These are phyloP conservation scores for Macadamia integrifolia DNA, from an alignment of 164 flowering plant species.

Conservation along the genomic window DNA sequence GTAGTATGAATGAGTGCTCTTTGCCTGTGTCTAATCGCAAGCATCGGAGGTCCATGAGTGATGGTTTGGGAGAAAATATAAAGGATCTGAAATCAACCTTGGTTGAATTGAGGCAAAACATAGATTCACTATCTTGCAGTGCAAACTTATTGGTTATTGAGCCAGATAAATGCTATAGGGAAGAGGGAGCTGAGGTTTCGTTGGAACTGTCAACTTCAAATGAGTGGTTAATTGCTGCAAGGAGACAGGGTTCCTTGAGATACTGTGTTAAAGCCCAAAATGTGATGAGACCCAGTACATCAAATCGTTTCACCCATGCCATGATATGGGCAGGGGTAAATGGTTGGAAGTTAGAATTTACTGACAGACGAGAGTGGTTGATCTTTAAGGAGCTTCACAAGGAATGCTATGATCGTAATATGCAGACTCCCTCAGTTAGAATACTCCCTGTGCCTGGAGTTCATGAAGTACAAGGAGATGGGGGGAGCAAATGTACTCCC, in stretches of 20 bases:
- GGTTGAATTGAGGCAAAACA: slow-evolving; percentile 20
- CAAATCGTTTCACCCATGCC: slow-evolving; percentile 62
- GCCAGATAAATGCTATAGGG: slow-evolving; percentile 61
- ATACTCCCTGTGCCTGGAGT: slow-evolving; percentile 85
- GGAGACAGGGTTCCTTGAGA: slow-evolving; percentile 38
- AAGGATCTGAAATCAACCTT: slow-evolving; percentile 25
- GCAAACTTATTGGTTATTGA: slow-evolving; percentile 59
- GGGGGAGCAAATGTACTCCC: slow-evolving; percentile 11
- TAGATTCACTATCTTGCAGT: slow-evolving; percentile 36
- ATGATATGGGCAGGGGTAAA: slow-evolving; percentile 54
- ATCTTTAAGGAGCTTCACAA: slow-evolving; percentile 69
- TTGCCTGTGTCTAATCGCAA: slow-evolving; percentile 14
- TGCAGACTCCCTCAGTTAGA: slow-evolving; percentile 29
- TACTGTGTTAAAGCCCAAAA: slow-evolving; percentile 44
- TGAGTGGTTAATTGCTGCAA: slow-evolving; percentile 56
- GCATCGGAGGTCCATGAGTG: slow-evolving; percentile 25
- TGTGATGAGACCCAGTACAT: slow-evolving; percentile 46
- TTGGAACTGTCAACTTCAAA: slow-evolving; percentile 44
- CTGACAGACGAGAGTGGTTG: slow-evolving; percentile 58
- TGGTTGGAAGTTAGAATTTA: slow-evolving; percentile 85
- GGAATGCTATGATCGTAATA: slow-evolving; percentile 62
- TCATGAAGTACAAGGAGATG: slow-evolving; percentile 39
- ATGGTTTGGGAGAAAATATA: slow-evolving; percentile 5
- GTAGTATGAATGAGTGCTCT: slow-evolving; percentile 21
- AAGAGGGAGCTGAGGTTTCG: slow-evolving; percentile 44